Conservation (phyloP, 495 filamentous ascomycete genomes). For the Clavariopsis aquatica region DNA sequence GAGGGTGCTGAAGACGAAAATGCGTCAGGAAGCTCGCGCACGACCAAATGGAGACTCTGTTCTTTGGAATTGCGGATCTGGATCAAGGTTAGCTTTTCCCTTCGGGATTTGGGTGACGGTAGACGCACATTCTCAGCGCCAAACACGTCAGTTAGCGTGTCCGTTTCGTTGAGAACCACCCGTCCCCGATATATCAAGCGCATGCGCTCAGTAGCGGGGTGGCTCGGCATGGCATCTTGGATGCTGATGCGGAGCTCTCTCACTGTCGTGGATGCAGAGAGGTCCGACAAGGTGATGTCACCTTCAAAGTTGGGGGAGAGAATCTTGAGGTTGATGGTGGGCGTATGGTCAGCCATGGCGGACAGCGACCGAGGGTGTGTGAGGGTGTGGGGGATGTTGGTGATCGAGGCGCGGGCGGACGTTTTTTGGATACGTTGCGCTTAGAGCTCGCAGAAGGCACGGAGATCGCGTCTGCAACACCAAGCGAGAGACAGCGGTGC, state of each 20-base stretch:
- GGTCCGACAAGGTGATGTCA: conserved; percentile 26
- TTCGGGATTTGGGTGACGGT: background rate
- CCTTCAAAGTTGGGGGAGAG: conserved; percentile 45
- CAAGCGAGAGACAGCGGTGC: background rate
- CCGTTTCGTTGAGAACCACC: conserved; percentile 43
- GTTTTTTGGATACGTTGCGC: conserved; percentile 31
- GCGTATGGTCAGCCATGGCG: conserved; percentile 25
- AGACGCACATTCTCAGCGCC: conserved; percentile 28
- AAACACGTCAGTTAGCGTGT: conserved; percentile 45
- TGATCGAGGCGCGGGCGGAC: background rate
- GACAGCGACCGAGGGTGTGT: background rate
- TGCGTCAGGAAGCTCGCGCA: conserved; percentile 29
- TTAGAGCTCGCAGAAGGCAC: conserved; percentile 19
- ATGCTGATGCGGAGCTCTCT: conserved; percentile 44
- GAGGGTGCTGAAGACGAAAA: conserved; percentile 13
- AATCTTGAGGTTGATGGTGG: conserved; percentile 39
- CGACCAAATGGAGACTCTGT: conserved; percentile 37
- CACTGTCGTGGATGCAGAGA: conserved; percentile 41
- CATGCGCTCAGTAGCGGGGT: conserved; percentile 45
- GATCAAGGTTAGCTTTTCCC: background rate
- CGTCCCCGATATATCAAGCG: conserved; percentile 47
- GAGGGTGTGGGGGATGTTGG: background rate
- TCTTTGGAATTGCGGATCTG: conserved; percentile 31
- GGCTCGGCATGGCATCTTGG: conserved; percentile 36
- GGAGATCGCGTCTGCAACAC: background rate